phyloP scores from a whole-genome alignment of 306 rosid species.

The Cucumis cinereus region DNA sequence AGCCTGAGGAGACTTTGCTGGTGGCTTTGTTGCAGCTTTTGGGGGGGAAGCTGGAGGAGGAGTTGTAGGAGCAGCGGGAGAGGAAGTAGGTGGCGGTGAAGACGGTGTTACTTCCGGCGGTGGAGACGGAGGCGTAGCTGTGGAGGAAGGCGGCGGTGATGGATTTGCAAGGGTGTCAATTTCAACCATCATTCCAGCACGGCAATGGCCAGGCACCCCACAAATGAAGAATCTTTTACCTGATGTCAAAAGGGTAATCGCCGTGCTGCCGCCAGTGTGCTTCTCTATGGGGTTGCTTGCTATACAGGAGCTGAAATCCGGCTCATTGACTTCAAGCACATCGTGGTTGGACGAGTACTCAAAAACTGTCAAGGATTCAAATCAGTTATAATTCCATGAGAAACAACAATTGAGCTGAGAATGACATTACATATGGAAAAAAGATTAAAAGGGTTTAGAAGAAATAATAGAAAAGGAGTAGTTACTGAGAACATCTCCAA shows the following conservation, averaged over 20 bases:
- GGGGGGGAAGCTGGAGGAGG: conserved; percentile 15
- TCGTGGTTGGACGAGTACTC: conserved; percentile 52
- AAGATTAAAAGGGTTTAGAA: background rate
- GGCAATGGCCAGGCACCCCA: conserved; percentile 60
- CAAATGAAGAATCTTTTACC: conserved; percentile 85
- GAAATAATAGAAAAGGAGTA: background rate
- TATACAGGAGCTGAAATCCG: conserved; percentile 58
- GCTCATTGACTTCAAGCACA: conserved; percentile 60
- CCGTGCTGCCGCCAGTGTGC: conserved; percentile 46
- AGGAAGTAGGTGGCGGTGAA: conserved; percentile 4
- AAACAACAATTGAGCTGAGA: background rate
- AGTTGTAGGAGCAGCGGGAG: conserved; percentile 15
- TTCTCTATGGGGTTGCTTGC: conserved; percentile 37
- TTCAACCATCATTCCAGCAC: conserved; percentile 63
- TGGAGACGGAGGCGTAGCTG: conserved; percentile 3
- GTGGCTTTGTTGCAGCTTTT: background rate
- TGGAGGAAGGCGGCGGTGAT: conserved; percentile 28
- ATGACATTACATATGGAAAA: background rate
- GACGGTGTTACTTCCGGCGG: conserved; percentile 14
- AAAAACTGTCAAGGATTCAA: conserved; percentile 39
- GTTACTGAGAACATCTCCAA: background rate
- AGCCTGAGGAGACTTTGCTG: conserved; percentile 30
- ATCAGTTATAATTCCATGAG: background rate
- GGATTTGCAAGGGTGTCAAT: conserved; percentile 51
- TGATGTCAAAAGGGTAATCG: conserved; percentile 42